Conservation (phyloP, 176 grass and related monocot species). For the Aegilops umbellulata region DNA sequence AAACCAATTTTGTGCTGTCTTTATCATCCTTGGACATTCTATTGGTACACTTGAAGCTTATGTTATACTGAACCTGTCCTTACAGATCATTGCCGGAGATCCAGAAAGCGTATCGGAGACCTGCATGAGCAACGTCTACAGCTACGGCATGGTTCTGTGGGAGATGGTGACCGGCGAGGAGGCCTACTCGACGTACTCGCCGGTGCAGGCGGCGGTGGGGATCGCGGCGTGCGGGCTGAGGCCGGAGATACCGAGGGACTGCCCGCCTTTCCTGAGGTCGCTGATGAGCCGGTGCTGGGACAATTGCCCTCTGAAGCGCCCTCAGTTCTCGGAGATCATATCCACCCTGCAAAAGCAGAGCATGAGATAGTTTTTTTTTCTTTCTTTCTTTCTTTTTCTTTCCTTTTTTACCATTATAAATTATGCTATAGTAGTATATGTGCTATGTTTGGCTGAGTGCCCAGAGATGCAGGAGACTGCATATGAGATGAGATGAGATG, state of each 20-base stretch:
- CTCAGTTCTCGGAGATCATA: conserved; percentile 85
- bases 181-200: conserved; percentile 93
- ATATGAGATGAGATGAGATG: conserved; percentile 16
- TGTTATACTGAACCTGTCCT: conserved; percentile 13
- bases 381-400: not conserved
- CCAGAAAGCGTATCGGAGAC: conserved; percentile 83
- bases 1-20: not conserved
- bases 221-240: conserved; percentile 86
- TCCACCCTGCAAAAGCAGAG: conserved; percentile 77
- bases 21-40: not conserved
- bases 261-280: conserved; percentile 67
- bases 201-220: conserved; percentile 92
- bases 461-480: conserved; percentile 50
- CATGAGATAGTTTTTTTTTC: conserved; percentile 49
- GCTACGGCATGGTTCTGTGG: conserved; percentile 94
- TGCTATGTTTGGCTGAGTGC: conserved; percentile 44
- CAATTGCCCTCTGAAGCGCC: conserved; percentile 72
- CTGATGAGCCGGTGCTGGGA: conserved; percentile 95
- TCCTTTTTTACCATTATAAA: not conserved
- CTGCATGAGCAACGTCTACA: conserved; percentile 98
- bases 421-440: conserved; percentile 31
- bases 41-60: not conserved
- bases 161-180: conserved; percentile 89
- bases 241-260: conserved; percentile 89
- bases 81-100: conserved; percentile 92